These are phyloP conservation scores for Echinochloa phyllopogon DNA, from an alignment of 176 grass and related monocot genomes.

Conservation along the genomic window DNA sequence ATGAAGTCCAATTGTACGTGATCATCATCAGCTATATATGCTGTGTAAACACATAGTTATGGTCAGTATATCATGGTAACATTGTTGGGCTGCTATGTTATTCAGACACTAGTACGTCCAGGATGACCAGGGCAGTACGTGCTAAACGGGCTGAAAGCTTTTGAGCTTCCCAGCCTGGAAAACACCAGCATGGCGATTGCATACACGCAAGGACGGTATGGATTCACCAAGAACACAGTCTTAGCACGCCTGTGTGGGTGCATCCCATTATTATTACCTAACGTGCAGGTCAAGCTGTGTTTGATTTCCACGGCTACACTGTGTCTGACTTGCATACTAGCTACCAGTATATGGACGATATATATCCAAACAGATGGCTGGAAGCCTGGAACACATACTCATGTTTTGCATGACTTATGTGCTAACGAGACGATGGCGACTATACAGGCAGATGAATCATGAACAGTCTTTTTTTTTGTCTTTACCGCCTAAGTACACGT, in stretches of 20 bases:
- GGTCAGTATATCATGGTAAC: background rate
- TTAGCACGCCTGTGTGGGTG: slow-evolving; percentile 23
- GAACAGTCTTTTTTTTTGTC: background rate
- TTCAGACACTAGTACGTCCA: background rate
- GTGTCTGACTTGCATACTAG: slow-evolving; percentile 22
- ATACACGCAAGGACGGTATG: slow-evolving; percentile 30
- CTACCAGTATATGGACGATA: background rate
- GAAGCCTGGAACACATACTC: background rate
- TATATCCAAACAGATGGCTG: slow-evolving; percentile 4
- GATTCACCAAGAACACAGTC: slow-evolving; percentile 22
- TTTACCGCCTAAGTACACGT: background rate
- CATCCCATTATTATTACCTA: slow-evolving; percentile 18
- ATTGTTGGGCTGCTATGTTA: background rate
- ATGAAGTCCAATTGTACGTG: background rate
- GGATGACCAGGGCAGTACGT: too few relatives aligned
- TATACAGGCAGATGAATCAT: background rate
- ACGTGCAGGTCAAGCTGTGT: slow-evolving; percentile 23
- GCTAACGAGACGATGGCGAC: background rate
- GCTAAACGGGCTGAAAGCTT: background rate
- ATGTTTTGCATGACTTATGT: background rate
- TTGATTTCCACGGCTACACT: slow-evolving; percentile 43
- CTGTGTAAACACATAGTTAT: background rate
- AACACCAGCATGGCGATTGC: background rate
- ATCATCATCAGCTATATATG: background rate
- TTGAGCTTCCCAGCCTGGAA: background rate